Conservation (phyloP, 495 filamentous ascomycete species). For the Articulospora tetracladia region DNA sequence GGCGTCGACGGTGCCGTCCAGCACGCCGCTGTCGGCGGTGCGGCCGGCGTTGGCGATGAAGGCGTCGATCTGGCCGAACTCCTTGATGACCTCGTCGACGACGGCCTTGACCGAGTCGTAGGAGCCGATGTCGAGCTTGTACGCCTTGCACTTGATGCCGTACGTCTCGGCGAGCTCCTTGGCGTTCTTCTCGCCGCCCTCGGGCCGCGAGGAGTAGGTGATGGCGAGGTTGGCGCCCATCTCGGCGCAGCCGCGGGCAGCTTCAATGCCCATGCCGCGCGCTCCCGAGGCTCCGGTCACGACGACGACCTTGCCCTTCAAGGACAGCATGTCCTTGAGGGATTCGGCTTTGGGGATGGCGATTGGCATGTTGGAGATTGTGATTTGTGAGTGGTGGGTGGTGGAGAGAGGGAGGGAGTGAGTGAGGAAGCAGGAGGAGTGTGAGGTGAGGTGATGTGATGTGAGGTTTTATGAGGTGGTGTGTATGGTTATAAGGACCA, state of each 20-base stretch:
- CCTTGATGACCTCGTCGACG: slow-evolving; percentile 49
- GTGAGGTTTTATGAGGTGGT: neutral
- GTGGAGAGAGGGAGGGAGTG: neutral
- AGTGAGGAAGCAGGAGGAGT: neutral
- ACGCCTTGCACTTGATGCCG: slow-evolving; percentile 64
- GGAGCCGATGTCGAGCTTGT: slow-evolving; percentile 53
- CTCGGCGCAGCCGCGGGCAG: slow-evolving; percentile 67
- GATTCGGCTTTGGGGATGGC: slow-evolving; percentile 51
- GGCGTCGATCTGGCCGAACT: slow-evolving; percentile 63
- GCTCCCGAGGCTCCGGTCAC: slow-evolving; percentile 69
- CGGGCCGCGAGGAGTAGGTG: slow-evolving; percentile 58
- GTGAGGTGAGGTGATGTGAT: neutral
- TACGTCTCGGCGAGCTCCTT: slow-evolving; percentile 53
- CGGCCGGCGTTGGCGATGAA: slow-evolving; percentile 69
- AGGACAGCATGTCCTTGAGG: slow-evolving; percentile 62
- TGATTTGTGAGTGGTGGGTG: neutral
- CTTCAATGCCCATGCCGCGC: slow-evolving; percentile 68
- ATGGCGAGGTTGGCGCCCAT: slow-evolving; percentile 68
- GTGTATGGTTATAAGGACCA: neutral
- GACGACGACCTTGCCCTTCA: slow-evolving; percentile 71
- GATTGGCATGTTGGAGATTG: slow-evolving; percentile 44
- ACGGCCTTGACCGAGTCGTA: slow-evolving; percentile 47
- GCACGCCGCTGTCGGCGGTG: slow-evolving; percentile 57
- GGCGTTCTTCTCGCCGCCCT: slow-evolving; percentile 62
- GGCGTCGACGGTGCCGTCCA: slow-evolving; percentile 59